These are phyloP conservation scores for Arachis monticola DNA, from an alignment of 331 rosid genomes.

Conservation along the genomic window DNA sequence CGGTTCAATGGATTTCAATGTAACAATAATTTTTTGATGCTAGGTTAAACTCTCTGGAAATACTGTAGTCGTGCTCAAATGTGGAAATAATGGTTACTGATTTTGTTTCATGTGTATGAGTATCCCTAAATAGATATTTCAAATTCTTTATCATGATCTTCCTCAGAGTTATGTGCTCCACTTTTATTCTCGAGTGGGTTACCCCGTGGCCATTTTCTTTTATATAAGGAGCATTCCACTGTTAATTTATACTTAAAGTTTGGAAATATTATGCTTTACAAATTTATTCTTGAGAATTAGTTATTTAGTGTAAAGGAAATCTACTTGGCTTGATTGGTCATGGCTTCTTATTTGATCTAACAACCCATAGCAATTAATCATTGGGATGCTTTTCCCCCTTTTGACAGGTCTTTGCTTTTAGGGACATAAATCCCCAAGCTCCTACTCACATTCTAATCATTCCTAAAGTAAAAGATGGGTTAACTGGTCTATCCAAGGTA, in stretches of 20 bases:
- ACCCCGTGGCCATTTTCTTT: background rate
- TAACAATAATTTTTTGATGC: background rate
- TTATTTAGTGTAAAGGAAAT: slow-evolving; percentile 2
- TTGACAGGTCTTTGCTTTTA: slow-evolving; percentile 89
- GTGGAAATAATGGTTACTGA: background rate
- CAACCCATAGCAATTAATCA: slow-evolving; percentile 6
- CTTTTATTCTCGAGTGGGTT: background rate
- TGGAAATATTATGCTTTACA: background rate
- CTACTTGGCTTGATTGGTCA: slow-evolving; percentile 8
- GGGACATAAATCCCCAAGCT: slow-evolving; percentile 93
- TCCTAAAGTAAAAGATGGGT: slow-evolving; percentile 86
- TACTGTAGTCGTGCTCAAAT: background rate
- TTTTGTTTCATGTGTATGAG: background rate
- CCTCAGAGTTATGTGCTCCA: background rate
- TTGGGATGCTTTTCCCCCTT: slow-evolving; percentile 22
- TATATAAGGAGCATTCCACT: background rate
- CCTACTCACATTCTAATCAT: slow-evolving; percentile 84
- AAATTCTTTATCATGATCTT: background rate
- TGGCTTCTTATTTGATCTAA: slow-evolving; percentile 8
- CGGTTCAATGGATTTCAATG: slow-evolving; percentile 1
- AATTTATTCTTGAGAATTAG: too few species aligned
- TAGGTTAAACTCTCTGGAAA: background rate
- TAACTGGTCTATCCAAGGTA: slow-evolving; percentile 90
- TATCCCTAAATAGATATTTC: slow-evolving; percentile 8
- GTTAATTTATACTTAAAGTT: slow-evolving; percentile 6